These are phyloP conservation scores for Prunella vulgaris DNA, from an alignment of 257 asterid genomes.

Conservation along the genomic window DNA sequence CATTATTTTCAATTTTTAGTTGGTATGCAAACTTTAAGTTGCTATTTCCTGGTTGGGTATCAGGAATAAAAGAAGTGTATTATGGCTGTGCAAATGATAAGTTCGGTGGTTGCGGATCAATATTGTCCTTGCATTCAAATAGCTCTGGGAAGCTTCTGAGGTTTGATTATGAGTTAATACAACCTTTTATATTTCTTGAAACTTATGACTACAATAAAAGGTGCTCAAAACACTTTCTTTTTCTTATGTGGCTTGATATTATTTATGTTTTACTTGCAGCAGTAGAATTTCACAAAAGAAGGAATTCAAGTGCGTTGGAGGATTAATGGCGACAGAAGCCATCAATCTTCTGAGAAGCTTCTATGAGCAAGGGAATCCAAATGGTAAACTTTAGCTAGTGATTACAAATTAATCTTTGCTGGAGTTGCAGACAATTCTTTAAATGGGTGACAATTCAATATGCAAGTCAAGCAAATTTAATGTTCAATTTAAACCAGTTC, in stretches of 20 bases:
- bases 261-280: conserved; percentile 19
- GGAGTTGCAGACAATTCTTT: conserved; percentile 6
- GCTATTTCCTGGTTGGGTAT: conserved; percentile 18
- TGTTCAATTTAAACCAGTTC: background rate
- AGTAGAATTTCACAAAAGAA: conserved; percentile 31
- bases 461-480: background rate
- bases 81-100: conserved; percentile 91
- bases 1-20: conserved; percentile 13
- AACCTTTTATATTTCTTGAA: background rate
- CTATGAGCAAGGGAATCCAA: conserved; percentile 97
- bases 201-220: conserved; percentile 6
- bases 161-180: conserved; percentile 29
- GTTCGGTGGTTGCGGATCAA: conserved; percentile 97
- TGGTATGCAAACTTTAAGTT: conserved; percentile 3
- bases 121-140: conserved; percentile 62
- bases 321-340: conserved; percentile 82
- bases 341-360: conserved; percentile 62
- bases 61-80: conserved; percentile 66
- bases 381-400: conserved; percentile 34
- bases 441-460: background rate
- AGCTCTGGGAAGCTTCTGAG: conserved; percentile 33
- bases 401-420: conserved; percentile 8
- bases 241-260: background rate
- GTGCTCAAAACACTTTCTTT: background rate
- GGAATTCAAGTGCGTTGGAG: conserved; percentile 80